Evolutionary conservation across 495 filamentous ascomycete species (phyloP), one percentile per base, ranked within the genome.

Genomic region (Penicillium alfredii): DNA sequence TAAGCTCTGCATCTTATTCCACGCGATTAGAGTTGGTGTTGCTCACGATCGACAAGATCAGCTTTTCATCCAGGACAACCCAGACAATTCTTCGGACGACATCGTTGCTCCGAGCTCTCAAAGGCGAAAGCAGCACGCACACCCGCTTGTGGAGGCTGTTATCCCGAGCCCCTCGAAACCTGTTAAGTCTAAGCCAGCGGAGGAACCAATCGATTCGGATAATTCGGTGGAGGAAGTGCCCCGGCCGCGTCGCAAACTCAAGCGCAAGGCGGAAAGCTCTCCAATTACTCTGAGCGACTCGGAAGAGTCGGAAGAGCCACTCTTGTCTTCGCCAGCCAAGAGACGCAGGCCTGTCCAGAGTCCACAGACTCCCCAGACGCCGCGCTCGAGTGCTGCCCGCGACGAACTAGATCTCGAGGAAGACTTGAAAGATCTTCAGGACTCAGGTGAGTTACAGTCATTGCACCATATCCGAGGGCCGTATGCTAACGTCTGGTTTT

Each of bases 391-490:
- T 11, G 38, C 33, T 4, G 16, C 51, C 9, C 57, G 63, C 34
- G 64, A 63, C 27, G 40, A 47, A 27, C 35, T 63, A 9, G 67
- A 71, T 17, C 30, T 74, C 4, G 58, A 63, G 23, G 68, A 69
- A 31, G 71, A 74, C 37, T 40, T 73, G 6, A 51, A 57, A 33
- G 68, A 67, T 38, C 56, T 74, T 12, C 52, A 61, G 30, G 66
- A 70, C 32, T 71, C 69, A 40, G 65, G 63, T 63, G 58, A 14
- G 40, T 16, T 25, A 9, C n/a, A n/a, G n/a, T 25, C 8, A 9
- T 8, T 25, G 2, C 23, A 25, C 11, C 11, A 4, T 25, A 9
- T n/a, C 4, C 23, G 8, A 25, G 8, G 11, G 5, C 5, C 8
- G 23, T 4, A 33, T 31, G 11, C 32, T 39, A 18, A 19, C 23